Percentiles rank a stretch among this genome's conserved stretches.
Conservation (phyloP, 257 asterid species). For the Fraxinus excelsior region DNA sequence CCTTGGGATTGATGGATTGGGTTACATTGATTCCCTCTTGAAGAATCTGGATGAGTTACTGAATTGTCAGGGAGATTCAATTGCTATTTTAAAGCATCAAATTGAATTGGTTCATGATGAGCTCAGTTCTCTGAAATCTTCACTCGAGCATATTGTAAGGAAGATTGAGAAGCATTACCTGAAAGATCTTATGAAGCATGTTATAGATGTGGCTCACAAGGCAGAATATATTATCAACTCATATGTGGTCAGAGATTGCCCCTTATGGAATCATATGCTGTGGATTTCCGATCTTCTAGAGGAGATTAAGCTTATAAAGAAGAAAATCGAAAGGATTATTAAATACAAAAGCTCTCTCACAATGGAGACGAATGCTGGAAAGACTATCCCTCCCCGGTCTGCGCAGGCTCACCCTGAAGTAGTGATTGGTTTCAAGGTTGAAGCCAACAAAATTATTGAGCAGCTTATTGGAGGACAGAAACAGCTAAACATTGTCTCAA, state of each 20-base stretch:
- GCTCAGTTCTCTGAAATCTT: neutral
- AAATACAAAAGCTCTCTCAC: neutral
- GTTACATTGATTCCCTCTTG: neutral
- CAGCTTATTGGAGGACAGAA: conserved; percentile 20
- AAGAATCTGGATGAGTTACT: conserved; percentile 6
- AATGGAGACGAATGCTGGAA: no score
- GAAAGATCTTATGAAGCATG: neutral
- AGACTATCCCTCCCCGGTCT: neutral
- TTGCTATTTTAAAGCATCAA: neutral
- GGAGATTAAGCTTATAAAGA: neutral
- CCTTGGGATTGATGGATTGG: neutral
- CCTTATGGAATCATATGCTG: neutral
- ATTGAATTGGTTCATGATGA: conserved; percentile 1
- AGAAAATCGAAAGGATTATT: no score
- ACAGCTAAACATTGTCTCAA: conserved; percentile 13
- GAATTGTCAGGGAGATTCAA: neutral
- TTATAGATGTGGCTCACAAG: neutral
- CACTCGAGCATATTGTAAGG: conserved; percentile 7
- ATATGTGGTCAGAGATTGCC: conserved; percentile 3
- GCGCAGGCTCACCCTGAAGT: neutral
- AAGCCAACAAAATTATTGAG: conserved; percentile 19
- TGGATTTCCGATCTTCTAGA: neutral
- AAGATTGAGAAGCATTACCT: neutral
- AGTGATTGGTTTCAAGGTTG: conserved; percentile 32
- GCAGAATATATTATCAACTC: conserved; percentile 15